Evolutionary conservation across 495 filamentous ascomycete species (phyloP).

Genomic region (Penicillium mononematosum): DNA sequence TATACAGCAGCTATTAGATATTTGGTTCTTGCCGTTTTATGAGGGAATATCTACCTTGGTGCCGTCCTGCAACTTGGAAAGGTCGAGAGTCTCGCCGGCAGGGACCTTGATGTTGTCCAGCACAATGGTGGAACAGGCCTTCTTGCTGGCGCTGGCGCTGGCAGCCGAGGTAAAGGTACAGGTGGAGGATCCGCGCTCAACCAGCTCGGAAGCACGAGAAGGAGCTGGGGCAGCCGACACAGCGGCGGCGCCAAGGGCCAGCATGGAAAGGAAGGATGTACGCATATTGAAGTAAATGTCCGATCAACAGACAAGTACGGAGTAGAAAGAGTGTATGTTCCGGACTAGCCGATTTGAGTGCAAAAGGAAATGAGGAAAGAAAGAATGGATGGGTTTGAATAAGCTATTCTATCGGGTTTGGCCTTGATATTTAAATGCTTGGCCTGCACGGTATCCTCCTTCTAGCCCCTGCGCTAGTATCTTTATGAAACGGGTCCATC

Average conservation of each 20-base stretch:
- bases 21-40: neutral
- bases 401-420: conserved; percentile 5
- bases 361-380: neutral
- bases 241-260: conserved; percentile 25
- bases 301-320: conserved; percentile 18
- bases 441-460: neutral
- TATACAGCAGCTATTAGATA: conserved; percentile 8
- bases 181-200: conserved; percentile 30
- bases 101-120: conserved; percentile 51
- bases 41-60: conserved; percentile 33
- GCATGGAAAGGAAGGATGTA: conserved; percentile 19
- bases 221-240: conserved; percentile 31
- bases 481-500: neutral
- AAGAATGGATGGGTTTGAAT: conserved; percentile 10
- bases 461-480: conserved; percentile 6
- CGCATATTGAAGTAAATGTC: conserved; percentile 24
- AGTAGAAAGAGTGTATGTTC: conserved; percentile 7
- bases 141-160: conserved; percentile 43
- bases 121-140: conserved; percentile 51
- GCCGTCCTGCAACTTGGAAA: conserved; percentile 45
- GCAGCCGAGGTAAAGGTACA: conserved; percentile 53
- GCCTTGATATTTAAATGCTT: conserved; percentile 12
- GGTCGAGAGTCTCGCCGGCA: conserved; percentile 52
- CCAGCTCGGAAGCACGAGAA: conserved; percentile 24
- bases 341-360: conserved; percentile 2